Conservation (phyloP, 2,329 filamentous ascomycete genomes). For the Ophiostoma novo-ulmi region DNA sequence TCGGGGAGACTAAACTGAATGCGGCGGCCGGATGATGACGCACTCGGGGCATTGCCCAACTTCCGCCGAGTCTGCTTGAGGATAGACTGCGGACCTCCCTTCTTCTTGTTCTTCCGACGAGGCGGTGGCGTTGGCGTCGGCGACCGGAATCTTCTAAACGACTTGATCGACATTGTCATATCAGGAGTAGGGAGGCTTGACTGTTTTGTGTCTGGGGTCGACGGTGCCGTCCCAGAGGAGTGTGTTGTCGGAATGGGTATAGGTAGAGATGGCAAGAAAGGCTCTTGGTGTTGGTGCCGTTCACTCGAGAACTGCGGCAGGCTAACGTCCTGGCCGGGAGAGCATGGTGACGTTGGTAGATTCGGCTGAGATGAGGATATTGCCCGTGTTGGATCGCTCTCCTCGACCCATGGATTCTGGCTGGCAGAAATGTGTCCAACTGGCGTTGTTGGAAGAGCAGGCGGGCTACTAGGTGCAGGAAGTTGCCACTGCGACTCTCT, state of each 20-base stretch:
- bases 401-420: slow-evolving; percentile 25
- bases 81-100: slow-evolving; percentile 17
- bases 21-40: slow-evolving; percentile 23
- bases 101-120: slow-evolving; percentile 25
- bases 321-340: slow-evolving; percentile 10
- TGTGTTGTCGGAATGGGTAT: neutral
- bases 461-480: neutral
- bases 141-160: slow-evolving; percentile 50
- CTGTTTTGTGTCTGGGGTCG: slow-evolving; percentile 30
- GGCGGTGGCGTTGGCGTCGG: slow-evolving; percentile 41
- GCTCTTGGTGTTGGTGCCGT: neutral
- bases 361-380: slow-evolving; percentile 13
- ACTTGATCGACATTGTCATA: slow-evolving; percentile 45
- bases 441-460: neutral
- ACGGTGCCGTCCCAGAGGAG: slow-evolving; percentile 28
- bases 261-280: neutral
- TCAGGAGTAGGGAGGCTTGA: slow-evolving; percentile 42
- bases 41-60: neutral
- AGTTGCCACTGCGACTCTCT: slow-evolving; percentile 20
- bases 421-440: neutral
- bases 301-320: neutral
- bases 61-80: slow-evolving; percentile 26
- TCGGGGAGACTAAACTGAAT: slow-evolving; percentile 35
- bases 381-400: neutral
- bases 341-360: slow-evolving; percentile 20